phyloP scores from a whole-genome alignment of 1,284 basidiomycete genomes.

The Pascua sp. region DNA sequence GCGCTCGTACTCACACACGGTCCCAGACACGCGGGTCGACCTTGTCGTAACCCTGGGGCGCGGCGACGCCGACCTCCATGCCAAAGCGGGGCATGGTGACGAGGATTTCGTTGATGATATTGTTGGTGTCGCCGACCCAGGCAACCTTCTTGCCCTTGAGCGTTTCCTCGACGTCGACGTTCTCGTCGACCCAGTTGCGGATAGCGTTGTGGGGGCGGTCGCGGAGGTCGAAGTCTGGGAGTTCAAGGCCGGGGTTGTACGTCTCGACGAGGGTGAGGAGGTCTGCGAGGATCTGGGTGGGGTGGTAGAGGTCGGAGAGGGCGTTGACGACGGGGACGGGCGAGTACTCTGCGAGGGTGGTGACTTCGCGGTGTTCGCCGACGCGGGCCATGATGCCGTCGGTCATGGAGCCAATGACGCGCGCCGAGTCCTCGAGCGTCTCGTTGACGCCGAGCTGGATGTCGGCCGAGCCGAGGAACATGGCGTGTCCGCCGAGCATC shows the following conservation, averaged over 20 bases:
- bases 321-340: slow-evolving; percentile 93
- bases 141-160: slow-evolving; percentile 67
- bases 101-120: slow-evolving; percentile 96
- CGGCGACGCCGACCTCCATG: slow-evolving; percentile 78
- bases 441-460: slow-evolving; percentile 98
- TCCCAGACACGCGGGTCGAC: slow-evolving; percentile 78
- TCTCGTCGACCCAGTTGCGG: slow-evolving; percentile 1
- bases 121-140: slow-evolving; percentile 93
- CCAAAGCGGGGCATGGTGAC: slow-evolving; percentile 90
- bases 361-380: slow-evolving; percentile 84
- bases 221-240: neutral
- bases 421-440: slow-evolving; percentile 73
- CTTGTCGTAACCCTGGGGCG: slow-evolving; percentile 61
- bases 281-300: slow-evolving; percentile 92
- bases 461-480: slow-evolving; percentile 88
- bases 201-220: neutral
- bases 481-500: slow-evolving; percentile 78
- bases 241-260: slow-evolving; percentile 26
- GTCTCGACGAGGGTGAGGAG: slow-evolving; percentile 80
- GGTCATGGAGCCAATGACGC: slow-evolving; percentile 86
- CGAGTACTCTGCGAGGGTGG: slow-evolving; percentile 83
- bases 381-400: slow-evolving; percentile 97
- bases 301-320: slow-evolving; percentile 91
- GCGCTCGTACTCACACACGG: slow-evolving; percentile 53
- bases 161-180: slow-evolving; percentile 27